Percentiles rank a stretch among this genome's conserved stretches.
Conservation (phyloP, 2,329 filamentous ascomycete genomes). For the Fusarium torulosum region DNA sequence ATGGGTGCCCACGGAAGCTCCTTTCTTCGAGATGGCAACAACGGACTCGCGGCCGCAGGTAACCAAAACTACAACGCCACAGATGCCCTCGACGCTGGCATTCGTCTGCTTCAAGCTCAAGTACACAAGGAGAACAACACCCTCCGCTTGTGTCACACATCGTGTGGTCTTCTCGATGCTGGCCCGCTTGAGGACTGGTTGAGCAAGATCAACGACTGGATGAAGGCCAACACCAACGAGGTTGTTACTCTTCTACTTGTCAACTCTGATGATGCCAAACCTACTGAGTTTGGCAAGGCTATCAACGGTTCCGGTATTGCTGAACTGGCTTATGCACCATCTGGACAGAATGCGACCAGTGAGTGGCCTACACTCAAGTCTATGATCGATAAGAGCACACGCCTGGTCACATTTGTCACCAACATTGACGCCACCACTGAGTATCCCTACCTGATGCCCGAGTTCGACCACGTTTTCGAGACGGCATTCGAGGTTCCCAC, state of each 20-base stretch:
- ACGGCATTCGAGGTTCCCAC: slow-evolving; percentile 75
- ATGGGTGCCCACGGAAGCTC: slow-evolving; percentile 82
- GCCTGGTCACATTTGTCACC: slow-evolving; percentile 78
- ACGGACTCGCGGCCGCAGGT: slow-evolving; percentile 70
- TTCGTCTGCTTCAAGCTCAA: slow-evolving; percentile 78
- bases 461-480: slow-evolving; percentile 79
- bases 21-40: slow-evolving; percentile 75
- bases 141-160: slow-evolving; percentile 78
- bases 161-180: slow-evolving; percentile 75
- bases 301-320: slow-evolving; percentile 71
- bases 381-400: slow-evolving; percentile 73
- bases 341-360: slow-evolving; percentile 55
- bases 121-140: slow-evolving; percentile 71
- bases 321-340: slow-evolving; percentile 70
- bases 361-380: slow-evolving; percentile 79
- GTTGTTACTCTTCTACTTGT: slow-evolving; percentile 81
- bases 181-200: slow-evolving; percentile 76
- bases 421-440: slow-evolving; percentile 58
- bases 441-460: slow-evolving; percentile 70
- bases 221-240: slow-evolving; percentile 77
- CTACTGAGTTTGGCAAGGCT: slow-evolving; percentile 65
- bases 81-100: slow-evolving; percentile 75
- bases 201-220: slow-evolving; percentile 72
- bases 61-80: slow-evolving; percentile 83
- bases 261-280: slow-evolving; percentile 72